Evolutionary conservation across 2,329 filamentous ascomycete genomes (phyloP).

Genomic region (Pseudocercospora fijiensis): DNA sequence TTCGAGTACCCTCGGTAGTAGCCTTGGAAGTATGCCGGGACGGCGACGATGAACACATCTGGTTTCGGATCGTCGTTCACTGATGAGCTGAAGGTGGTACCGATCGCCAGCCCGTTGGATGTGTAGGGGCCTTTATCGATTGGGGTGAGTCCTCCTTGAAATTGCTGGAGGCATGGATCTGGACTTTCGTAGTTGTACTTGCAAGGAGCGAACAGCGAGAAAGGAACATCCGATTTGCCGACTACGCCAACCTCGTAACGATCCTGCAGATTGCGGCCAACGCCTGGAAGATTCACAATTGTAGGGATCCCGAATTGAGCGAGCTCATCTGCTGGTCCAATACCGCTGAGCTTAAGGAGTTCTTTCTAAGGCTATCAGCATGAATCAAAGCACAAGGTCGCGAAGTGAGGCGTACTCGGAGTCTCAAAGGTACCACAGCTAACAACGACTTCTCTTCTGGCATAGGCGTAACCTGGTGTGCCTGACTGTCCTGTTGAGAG

Average conservation of each 20-base stretch:
- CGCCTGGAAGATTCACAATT: constrained; percentile 57
- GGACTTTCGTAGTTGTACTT: constrained; percentile 37
- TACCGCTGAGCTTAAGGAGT: constrained; percentile 61
- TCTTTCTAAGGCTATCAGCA: constrained; percentile 40
- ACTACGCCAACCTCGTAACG: constrained; percentile 56
- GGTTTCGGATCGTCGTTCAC: constrained; percentile 19
- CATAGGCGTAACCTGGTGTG: constrained; percentile 42
- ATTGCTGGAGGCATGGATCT: constrained; percentile 45
- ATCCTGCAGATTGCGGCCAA: constrained; percentile 64
- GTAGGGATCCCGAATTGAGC: constrained; percentile 54
- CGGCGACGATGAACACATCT: constrained; percentile 58
- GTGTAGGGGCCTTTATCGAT: constrained; percentile 43
- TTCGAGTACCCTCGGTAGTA: constrained; percentile 54
- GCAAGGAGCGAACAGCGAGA: constrained; percentile 11
- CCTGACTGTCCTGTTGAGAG: constrained; percentile 38
- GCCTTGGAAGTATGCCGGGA: constrained; percentile 54
- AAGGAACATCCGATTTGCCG: constrained; percentile 7
- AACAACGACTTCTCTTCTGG: constrained; percentile 47
- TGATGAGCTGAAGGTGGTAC: constrained; percentile 14
- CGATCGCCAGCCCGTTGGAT: constrained; percentile 50
- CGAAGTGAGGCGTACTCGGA: constrained; percentile 52
- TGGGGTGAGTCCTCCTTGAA: constrained; percentile 28
- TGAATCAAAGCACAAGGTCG: not conserved
- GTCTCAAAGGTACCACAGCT: constrained; percentile 54
- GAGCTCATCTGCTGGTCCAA: constrained; percentile 57